A percentile compares a stretch with the other conserved stretches of the same genome.
Evolutionary conservation across 2,329 filamentous ascomycete genomes (phyloP).

Genomic region (Cytospora chrysosperma): DNA sequence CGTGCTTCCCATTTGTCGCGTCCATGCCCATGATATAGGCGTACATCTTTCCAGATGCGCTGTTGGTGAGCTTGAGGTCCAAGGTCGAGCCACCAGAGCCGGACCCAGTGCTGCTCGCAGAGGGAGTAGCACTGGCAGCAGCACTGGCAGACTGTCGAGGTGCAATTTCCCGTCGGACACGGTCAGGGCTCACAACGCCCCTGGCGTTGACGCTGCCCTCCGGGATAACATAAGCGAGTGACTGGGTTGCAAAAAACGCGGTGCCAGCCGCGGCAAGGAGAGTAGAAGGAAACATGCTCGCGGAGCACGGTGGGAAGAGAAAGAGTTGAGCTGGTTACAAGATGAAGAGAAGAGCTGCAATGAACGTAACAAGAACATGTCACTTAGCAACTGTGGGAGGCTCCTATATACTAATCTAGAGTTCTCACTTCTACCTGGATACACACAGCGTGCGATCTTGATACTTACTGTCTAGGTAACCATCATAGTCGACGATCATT

Average conservation of each 20-base stretch:
- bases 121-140: background rate
- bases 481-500: background rate
- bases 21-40: slow-evolving; percentile 66
- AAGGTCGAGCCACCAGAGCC: slow-evolving; percentile 32
- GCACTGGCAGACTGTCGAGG: background rate
- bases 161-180: background rate
- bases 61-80: slow-evolving; percentile 57
- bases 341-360: background rate
- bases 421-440: background rate
- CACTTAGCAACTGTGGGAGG: background rate
- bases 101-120: background rate
- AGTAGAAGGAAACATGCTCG: slow-evolving; percentile 1
- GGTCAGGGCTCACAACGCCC: background rate
- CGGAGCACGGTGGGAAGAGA: background rate
- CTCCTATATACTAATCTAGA: background rate
- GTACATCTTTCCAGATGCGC: slow-evolving; percentile 52
- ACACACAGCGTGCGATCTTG: background rate
- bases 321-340: background rate
- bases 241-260: background rate
- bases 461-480: background rate
- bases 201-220: background rate
- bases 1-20: slow-evolving; percentile 39
- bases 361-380: background rate
- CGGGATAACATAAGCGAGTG: slow-evolving; percentile 7
- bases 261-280: background rate